These are phyloP conservation scores for Metschnikowia hibisci DNA, from an alignment of 805 yeast species.

Conservation along the genomic window DNA sequence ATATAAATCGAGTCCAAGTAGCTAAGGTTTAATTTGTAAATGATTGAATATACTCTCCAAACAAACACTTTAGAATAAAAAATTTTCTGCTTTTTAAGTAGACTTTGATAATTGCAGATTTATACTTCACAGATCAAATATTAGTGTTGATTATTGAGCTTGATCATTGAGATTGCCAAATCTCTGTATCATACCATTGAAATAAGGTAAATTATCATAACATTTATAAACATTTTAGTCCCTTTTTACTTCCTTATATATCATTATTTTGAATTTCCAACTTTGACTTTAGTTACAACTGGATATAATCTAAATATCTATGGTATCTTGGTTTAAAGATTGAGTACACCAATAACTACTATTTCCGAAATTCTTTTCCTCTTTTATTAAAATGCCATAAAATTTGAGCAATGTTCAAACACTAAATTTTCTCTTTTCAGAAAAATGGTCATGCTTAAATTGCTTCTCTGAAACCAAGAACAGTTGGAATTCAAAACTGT, in stretches of 20 bases:
- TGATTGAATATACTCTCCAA: constrained; percentile 37
- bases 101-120: constrained; percentile 29
- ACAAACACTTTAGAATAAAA: constrained; percentile 26
- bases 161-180: constrained; percentile 24
- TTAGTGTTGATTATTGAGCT: constrained; percentile 23
- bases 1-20: constrained; percentile 25
- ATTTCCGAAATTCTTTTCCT: constrained; percentile 33
- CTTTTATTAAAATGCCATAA: constrained; percentile 25
- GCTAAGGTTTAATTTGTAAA: constrained; percentile 29
- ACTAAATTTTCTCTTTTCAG: constrained; percentile 16
- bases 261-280: constrained; percentile 27
- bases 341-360: constrained; percentile 28
- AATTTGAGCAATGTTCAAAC: constrained; percentile 20
- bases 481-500: background rate
- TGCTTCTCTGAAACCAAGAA: constrained; percentile 9
- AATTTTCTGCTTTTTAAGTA: constrained; percentile 20
- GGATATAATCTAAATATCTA: constrained; percentile 19
- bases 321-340: constrained; percentile 24
- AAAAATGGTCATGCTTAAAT: constrained; percentile 16
- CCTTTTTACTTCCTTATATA: constrained; percentile 25
- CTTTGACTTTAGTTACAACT: constrained; percentile 24
- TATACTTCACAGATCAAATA: constrained; percentile 26
- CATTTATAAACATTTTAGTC: constrained; percentile 21
- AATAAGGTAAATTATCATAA: constrained; percentile 28
- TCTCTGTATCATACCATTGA: constrained; percentile 24